Base-by-base conservation (phyloP, 2,329 filamentous ascomycete genomes). In the Pyrenophora graminea region DNA sequence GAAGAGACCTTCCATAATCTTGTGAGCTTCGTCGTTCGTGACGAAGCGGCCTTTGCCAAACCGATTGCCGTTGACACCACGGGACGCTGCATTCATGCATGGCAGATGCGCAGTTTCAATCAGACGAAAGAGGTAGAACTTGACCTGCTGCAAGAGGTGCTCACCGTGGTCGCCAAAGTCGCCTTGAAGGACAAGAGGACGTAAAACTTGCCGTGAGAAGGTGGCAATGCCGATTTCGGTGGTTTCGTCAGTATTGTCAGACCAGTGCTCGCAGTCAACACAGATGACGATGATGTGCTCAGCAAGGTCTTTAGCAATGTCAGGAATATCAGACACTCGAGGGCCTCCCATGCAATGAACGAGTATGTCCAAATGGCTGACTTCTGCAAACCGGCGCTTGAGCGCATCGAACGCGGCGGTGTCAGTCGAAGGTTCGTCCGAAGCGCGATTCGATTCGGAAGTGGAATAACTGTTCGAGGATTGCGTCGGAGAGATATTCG, bases 221-320 rank as follows among this genome's bases (percentile, higher is more conserved):
- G 41, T 48, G 5, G 34, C 53, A 2, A 68, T 19, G 0, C 67
- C 67, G 1, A 69, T 37, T 42, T 68, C 65, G 0, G 63, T 68
- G 17, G 64, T 52, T 37, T 57, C 48, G 4, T 54, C 52, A 0
- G 58, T 62, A 23, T 66, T 64, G 6, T 47, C 40, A 0, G 59
- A 62, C 46, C 57, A 63, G 9, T 62, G 61, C 39, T 68, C 65
- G 1, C 58, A 62, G 32, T 68, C 65, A 3, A 68, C 23, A 25
- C 60, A 64, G 6, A 68, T 41, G 0, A 62, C 33, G 10, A 64
- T 42, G 1, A 53, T 51, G 17, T 61, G 48, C 2, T 58, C 23
- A 0, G 56, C 55, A 6, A 67, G 53, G 0, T 49, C 38, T 0
- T 49, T 19, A 1, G 56, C 50, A 9, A 53, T 40, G 3, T 13